Evolutionary conservation across 306 rosid species (phyloP).

Genomic region (Fagus sylvatica): DNA sequence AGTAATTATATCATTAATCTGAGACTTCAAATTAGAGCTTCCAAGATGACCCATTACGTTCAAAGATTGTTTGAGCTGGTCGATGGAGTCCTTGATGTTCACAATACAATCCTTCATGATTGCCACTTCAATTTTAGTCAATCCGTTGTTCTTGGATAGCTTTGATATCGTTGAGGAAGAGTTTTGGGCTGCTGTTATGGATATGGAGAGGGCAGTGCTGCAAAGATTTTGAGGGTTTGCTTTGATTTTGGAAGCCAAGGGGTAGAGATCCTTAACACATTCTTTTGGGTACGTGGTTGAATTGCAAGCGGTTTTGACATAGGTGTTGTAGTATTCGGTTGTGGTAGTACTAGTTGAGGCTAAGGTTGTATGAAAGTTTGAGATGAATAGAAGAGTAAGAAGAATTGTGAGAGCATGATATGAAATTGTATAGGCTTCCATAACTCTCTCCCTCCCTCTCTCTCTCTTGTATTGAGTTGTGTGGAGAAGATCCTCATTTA

Average conservation of each 20-base stretch:
- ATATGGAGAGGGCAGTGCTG: slow-evolving; percentile 35
- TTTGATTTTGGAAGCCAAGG: slow-evolving; percentile 43
- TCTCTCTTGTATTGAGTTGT: background rate
- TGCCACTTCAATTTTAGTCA: slow-evolving; percentile 6
- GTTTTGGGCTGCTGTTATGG: slow-evolving; percentile 25
- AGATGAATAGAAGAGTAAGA: background rate
- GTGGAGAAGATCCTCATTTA: slow-evolving; percentile 22
- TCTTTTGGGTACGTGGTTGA: slow-evolving; percentile 42
- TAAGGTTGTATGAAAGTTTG: slow-evolving; percentile 5
- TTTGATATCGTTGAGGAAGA: slow-evolving; percentile 30
- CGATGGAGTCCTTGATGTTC: slow-evolving; percentile 17
- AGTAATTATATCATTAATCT: slow-evolving; percentile 28
- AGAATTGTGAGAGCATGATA: slow-evolving; percentile 15
- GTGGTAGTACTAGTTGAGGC: background rate
- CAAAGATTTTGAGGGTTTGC: slow-evolving; percentile 42
- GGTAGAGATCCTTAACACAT: slow-evolving; percentile 40
- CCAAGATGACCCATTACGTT: slow-evolving; percentile 7
- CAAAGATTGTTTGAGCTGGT: slow-evolving; percentile 16
- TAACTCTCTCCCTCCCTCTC: background rate
- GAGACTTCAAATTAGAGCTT: background rate
- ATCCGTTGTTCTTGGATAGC: background rate
- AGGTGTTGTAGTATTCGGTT: slow-evolving; percentile 1
- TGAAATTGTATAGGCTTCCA: slow-evolving; percentile 28
- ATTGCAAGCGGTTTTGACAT: slow-evolving; percentile 40
- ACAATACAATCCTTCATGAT: slow-evolving; percentile 47